A percentile compares a stretch with the other conserved stretches of the same genome.
These are phyloP conservation scores for Sporothrix brasiliensis DNA, from an alignment of 2,329 filamentous ascomycete species.

Conservation along the genomic window DNA sequence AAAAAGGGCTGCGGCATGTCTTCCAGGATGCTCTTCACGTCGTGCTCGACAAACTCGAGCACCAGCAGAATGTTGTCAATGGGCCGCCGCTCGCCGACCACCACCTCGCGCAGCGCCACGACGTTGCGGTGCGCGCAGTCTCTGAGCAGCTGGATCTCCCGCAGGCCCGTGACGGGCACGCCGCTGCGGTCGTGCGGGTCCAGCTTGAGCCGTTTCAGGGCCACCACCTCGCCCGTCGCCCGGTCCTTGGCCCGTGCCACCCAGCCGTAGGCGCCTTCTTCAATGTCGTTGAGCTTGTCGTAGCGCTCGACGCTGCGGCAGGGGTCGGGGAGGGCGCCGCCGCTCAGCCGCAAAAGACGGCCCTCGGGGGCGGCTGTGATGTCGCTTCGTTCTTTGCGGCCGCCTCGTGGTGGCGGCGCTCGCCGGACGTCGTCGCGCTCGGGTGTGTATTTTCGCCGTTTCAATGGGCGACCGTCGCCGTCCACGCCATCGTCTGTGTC, in stretches of 20 bases:
- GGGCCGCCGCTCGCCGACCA: conserved; percentile 66
- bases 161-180: conserved; percentile 86
- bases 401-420: conserved; percentile 39
- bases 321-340: conserved; percentile 63
- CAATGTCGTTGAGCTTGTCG: conserved; percentile 92
- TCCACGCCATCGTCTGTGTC: conserved; percentile 41
- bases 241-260: conserved; percentile 81
- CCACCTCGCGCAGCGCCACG: conserved; percentile 79
- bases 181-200: conserved; percentile 72
- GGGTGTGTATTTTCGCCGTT: conserved; percentile 62
- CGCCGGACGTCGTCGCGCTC: conserved; percentile 41
- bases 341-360: conserved; percentile 71
- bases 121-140: conserved; percentile 81
- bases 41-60: conserved; percentile 97
- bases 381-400: conserved; percentile 32
- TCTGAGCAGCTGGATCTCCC: conserved; percentile 90
- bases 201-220: conserved; percentile 91
- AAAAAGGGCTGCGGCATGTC: conserved; percentile 94
- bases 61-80: conserved; percentile 79
- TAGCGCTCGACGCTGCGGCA: conserved; percentile 83
- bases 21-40: conserved; percentile 88
- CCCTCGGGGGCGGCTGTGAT: conserved; percentile 40
- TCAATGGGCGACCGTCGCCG: conserved; percentile 56
- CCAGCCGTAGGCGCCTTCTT: conserved; percentile 95
- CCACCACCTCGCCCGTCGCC: conserved; percentile 77